phyloP scores from a whole-genome alignment of 2,329 filamentous ascomycete species.

The Dactylellina drechsleri region DNA sequence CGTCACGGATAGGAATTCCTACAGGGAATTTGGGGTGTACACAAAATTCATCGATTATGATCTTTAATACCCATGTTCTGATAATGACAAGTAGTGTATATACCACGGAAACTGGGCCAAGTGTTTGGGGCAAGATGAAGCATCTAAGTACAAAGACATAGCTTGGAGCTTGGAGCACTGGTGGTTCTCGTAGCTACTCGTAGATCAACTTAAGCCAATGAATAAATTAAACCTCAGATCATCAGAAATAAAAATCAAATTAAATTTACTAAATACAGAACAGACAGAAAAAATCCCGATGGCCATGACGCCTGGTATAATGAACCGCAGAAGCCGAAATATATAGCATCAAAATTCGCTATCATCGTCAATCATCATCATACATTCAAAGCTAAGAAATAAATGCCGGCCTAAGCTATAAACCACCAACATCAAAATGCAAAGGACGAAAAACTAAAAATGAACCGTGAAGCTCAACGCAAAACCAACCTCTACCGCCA shows the following conservation, averaged over 20 bases:
- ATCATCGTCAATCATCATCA: conserved; percentile 21
- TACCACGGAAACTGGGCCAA: no score
- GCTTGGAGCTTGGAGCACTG: no score
- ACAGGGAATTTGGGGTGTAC: no score
- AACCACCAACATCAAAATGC: conserved; percentile 1
- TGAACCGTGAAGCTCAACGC: conserved; percentile 4
- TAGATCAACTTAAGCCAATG: no score
- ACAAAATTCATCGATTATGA: no score
- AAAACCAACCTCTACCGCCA: conserved; percentile 30
- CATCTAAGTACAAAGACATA: no score
- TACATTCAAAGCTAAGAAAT: conserved; percentile 20
- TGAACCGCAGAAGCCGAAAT: conserved; percentile 24
- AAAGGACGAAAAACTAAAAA: conserved; percentile 11
- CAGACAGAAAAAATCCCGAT: conserved; percentile 27
- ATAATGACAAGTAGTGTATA: no score
- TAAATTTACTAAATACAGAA: conserved; percentile 16
- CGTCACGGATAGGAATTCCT: no score
- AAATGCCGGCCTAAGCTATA: not conserved
- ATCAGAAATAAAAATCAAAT: not conserved
- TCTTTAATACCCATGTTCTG: no score
- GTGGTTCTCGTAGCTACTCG: no score
- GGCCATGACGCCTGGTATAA: conserved; percentile 52
- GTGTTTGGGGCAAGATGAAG: no score
- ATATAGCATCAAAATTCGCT: conserved; percentile 20
- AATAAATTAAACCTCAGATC: no score